Base-by-base conservation (phyloP, 1,284 basidiomycete species). In the Ganoderma lingzhi region DNA sequence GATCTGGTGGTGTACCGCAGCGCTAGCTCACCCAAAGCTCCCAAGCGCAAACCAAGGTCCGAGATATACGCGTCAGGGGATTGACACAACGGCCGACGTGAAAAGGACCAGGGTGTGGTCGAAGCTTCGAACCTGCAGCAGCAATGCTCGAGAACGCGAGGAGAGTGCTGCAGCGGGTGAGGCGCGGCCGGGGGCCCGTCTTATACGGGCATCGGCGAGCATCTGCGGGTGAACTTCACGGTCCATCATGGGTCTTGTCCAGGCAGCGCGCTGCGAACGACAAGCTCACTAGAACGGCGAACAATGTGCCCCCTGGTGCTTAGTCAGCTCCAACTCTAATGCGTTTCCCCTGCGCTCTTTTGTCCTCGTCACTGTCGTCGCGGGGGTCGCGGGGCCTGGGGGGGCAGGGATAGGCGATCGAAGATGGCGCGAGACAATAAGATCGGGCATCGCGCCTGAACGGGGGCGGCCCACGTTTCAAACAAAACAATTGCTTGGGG, bases 371-470 rank as follows among this genome's bases (percentile, higher is more conserved):
- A 30, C 28, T 62, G 56, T 37, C 23, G 60, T 44, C 51, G 53
- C 56, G 35, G 45, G 56, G n/a, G 41, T 51, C 62, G 66, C 51
- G 48, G 61, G 62, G 64, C 39, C 63, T 58, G 65, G 60, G 69
- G 68, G 65, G 67, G 48, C 2, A 39, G 10, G 56, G 59, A 74
- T 73, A 51, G 48, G 64, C 72, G 75, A 77, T 77, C 77, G 76
- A 75, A 77, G 76, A 75, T 75, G 70, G n/a, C 64, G 44, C 68
- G 61, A 74, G 73, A 78, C 77, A 78, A 78, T 78, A 78, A 74
- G 73, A 71, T 68, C 67, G 70, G 62, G 45, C 66, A 56, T 65
- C 35, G 70, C 70, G 74, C 66, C 71, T 70, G 72, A 70, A 64
- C 42, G 64, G 66, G 70, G 48, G 56, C 32, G 23, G 67, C 41